Evolutionary conservation across 2,329 filamentous ascomycete genomes (phyloP), one percentile per base, ranked within the genome.

Genomic region (Sporothrix variecibatus): DNA sequence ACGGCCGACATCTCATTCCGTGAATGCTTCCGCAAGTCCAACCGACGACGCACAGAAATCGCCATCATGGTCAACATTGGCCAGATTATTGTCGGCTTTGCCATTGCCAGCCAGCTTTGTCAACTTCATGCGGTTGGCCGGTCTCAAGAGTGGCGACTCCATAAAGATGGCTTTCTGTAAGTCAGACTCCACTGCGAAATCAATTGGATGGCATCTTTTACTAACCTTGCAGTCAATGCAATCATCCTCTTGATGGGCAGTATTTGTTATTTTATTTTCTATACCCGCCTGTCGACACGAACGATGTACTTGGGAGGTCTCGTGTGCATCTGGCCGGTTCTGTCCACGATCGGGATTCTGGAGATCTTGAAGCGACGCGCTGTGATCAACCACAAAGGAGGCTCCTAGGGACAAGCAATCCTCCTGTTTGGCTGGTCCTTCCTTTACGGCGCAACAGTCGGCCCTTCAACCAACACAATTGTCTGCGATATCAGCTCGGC

Each of bases 21-120:
- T 31, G 87, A 89, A 75, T 88, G 86, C 67, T 84, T 89, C 77
- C 84, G 80, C 60, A 85, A 84, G 0, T 81, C 83, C 53, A 87
- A 87, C 75, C 78, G 84, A 23, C 83, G 86, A n/a, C 84, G 87
- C 26, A 89, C 87, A 0, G 87, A 89, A 78, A 88, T 89, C 46
- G 84, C 86, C 3, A 81, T 82, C 73, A 77, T 84, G 65, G 80
- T 80, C 6, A 83, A 81, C 15, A 62, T 76, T 20, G 74, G 76
- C 31, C 78, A 78, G 71, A 71, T 76, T 28, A 76, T 82, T 15
- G 79, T 79, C 23, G 82, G 82, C 4, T 81, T 80, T 64, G 81
- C 75, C 72, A 81, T 84, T 72, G 81, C 82, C 43, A 83, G 82
- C 58, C 83, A 77, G 56, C 71, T 77, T 77, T 23, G 75, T 78